Evolutionary conservation across 192 early-diverging fungal genomes (phyloP).

Genomic region (Coemansia reversa): DNA sequence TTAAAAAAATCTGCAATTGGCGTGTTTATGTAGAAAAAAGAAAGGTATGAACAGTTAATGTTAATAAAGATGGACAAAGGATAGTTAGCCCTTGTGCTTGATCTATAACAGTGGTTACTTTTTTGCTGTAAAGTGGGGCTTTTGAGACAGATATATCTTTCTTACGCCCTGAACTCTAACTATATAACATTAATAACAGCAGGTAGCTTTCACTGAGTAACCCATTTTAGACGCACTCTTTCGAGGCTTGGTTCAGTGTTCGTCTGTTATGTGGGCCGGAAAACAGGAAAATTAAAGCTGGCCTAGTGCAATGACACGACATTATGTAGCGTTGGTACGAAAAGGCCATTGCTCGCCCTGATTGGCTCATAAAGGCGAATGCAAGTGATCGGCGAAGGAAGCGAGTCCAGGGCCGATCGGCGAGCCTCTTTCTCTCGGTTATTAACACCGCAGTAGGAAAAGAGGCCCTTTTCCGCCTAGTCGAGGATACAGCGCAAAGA

Average conservation of each 20-base stretch:
- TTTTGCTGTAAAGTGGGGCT: not conserved
- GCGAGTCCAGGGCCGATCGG: conserved; percentile 7
- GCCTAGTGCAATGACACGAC: not conserved
- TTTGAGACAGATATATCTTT: not conserved
- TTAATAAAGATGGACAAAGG: not conserved
- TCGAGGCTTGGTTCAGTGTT: not conserved
- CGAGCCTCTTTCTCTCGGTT: not conserved
- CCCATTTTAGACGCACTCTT: not conserved
- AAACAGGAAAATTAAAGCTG: not conserved
- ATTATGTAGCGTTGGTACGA: not conserved
- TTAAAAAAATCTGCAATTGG: not conserved
- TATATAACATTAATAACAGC: not conserved
- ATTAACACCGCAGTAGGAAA: not conserved
- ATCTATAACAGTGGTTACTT: not conserved
- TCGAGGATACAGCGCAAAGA: not conserved
- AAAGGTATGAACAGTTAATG: not conserved
- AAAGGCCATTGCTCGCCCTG: not conserved
- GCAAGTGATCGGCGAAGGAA: conserved; percentile 18
- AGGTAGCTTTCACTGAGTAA: not conserved
- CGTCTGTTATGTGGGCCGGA: not conserved
- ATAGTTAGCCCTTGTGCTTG: not conserved
- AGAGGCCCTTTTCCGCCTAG: not conserved
- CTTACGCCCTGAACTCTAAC: not conserved
- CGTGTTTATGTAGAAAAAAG: not conserved
- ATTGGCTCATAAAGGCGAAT: not conserved